Evolutionary conservation across 2,329 filamentous ascomycete species (phyloP), one percentile per base, ranked within the genome.

Genomic region (Calcarisporium arbuscula): DNA sequence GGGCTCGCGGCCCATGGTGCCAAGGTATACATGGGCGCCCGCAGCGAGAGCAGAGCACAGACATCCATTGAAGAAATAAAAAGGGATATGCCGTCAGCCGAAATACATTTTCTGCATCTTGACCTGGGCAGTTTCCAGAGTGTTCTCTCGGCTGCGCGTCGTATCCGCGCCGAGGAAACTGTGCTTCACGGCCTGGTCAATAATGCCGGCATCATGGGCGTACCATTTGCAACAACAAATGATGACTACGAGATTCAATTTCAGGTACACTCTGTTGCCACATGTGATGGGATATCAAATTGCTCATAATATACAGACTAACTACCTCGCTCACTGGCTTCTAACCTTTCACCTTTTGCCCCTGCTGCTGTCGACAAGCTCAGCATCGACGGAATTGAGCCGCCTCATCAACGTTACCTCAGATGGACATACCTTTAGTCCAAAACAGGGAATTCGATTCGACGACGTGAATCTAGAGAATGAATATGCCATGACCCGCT

Each of bases 251-350:
- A 61, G 41, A 43, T 32, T 19, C 56, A 58, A 15, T 54, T 61
- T 15, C 59, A 66, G 41, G 62, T 45, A 19, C 12, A 32, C 18
- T 11, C n/a, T 30, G 7, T 27, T 4, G 16, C 20, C 6, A 15
- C 16, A 28, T 26, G n/a, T 6, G 19, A 19, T 17, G 9, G 8
- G 6, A 15, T 5, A 10, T 6, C 19, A 18, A 35, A 34, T 2
- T 6, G n/a, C 4, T 10, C 4, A 6, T 3, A 20, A n/a, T n/a
- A n/a, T n/a, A n/a, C 29, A 65, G 50, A 64, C 60, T 22, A 67
- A 66, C 39, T 64, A 66, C 44, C 51, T 67, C 15, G 48, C 58
- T 8, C 63, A 67, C 48, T 65, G 59, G 60, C 42, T 62, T 10
- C 42, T 67, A 6, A 65, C 62, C 5, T 41, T 52, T 18, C 52